phyloP scores from a whole-genome alignment of 2,329 filamentous ascomycete species.

The Verruconis gallopava region DNA sequence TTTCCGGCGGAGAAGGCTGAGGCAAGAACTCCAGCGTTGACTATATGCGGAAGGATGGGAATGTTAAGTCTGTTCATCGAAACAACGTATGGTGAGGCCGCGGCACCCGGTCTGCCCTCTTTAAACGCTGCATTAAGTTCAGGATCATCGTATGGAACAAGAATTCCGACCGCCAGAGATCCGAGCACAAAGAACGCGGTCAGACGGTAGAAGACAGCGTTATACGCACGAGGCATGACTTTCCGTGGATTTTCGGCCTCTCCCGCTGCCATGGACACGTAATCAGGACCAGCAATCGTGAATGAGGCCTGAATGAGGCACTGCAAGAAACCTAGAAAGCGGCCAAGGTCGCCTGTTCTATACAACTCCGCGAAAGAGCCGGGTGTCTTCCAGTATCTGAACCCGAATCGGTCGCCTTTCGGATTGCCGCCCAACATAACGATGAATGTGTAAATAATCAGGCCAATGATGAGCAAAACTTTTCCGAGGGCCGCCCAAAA shows the following conservation, averaged over 20 bases:
- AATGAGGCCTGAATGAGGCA: constrained; percentile 61
- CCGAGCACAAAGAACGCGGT: constrained; percentile 65
- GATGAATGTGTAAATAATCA: constrained; percentile 68
- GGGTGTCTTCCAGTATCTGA: constrained; percentile 54
- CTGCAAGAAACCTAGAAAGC: constrained; percentile 62
- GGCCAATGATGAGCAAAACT: constrained; percentile 55
- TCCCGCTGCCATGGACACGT: constrained; percentile 51
- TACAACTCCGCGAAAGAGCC: constrained; percentile 57
- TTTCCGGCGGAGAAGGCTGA: constrained; percentile 52
- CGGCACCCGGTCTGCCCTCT: constrained; percentile 49
- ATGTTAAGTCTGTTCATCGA: constrained; percentile 57
- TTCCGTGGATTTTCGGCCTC: constrained; percentile 58
- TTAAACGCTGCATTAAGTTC: constrained; percentile 48
- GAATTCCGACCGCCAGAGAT: constrained; percentile 56
- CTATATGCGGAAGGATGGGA: constrained; percentile 51
- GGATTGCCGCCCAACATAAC: constrained; percentile 78
- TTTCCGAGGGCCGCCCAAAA: constrained; percentile 63
- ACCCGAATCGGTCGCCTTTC: constrained; percentile 56
- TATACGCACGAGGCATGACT: constrained; percentile 61
- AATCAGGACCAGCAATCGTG: constrained; percentile 54
- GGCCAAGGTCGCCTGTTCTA: constrained; percentile 54
- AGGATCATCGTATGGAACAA: constrained; percentile 56
- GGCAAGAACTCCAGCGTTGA: constrained; percentile 60
- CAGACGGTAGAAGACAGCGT: constrained; percentile 67
- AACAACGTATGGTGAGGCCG: constrained; percentile 53